These are phyloP conservation scores for Podospora australis DNA, from an alignment of 495 filamentous ascomycete genomes.

Conservation along the genomic window DNA sequence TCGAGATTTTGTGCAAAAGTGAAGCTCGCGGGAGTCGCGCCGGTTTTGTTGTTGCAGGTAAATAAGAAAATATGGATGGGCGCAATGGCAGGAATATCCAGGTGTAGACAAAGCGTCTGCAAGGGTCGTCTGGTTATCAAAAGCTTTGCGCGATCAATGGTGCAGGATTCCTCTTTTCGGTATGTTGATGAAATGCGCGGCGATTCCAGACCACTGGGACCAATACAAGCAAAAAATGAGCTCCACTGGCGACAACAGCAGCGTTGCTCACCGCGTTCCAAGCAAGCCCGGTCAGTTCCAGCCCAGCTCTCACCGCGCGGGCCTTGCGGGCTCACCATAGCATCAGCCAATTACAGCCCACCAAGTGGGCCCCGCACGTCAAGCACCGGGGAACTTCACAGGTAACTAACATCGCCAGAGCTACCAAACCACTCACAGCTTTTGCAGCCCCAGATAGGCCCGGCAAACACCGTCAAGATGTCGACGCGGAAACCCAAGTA, in stretches of 20 bases:
- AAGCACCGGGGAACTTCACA: constrained; percentile 25
- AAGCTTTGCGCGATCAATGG: neutral
- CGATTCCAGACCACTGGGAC: neutral
- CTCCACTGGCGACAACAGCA: too few species aligned
- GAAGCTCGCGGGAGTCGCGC: too few species aligned
- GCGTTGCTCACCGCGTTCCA: neutral
- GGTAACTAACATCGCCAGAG: constrained; percentile 12
- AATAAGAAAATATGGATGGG: too few species aligned
- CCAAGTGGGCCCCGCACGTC: constrained; percentile 15
- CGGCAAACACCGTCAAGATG: constrained; percentile 37
- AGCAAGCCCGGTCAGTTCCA: neutral
- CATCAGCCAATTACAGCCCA: constrained; percentile 17
- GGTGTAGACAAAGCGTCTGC: too few species aligned
- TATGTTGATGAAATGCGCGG: neutral
- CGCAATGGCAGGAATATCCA: too few species aligned
- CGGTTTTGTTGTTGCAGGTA: too few species aligned
- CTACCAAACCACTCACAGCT: constrained; percentile 27
- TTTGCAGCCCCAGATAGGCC: constrained; percentile 19
- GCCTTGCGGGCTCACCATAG: constrained; percentile 4
- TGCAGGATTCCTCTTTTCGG: neutral
- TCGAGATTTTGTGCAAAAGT: too few species aligned
- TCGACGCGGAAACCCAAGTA: constrained; percentile 44
- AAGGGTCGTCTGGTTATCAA: too few species aligned
- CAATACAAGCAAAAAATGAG: constrained; percentile 1
- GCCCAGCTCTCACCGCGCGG: neutral